Evolutionary conservation across 306 rosid species (phyloP).

Genomic region (Betula pendula): DNA sequence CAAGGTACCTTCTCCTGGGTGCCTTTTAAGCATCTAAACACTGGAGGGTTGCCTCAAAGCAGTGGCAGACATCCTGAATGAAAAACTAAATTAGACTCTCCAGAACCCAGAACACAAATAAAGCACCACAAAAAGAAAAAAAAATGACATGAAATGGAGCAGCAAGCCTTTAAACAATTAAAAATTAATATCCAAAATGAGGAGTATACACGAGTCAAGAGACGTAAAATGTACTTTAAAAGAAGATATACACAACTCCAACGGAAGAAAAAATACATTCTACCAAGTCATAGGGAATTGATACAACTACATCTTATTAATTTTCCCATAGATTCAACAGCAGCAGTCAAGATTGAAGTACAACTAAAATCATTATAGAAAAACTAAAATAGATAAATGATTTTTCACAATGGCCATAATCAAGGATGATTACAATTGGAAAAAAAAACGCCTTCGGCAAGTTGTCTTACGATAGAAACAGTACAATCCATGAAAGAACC

Average conservation of each 20-base stretch:
- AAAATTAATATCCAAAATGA: slow-evolving; percentile 10
- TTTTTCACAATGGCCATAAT: slow-evolving; percentile 38
- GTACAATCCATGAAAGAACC: slow-evolving; percentile 91
- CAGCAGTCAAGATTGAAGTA: slow-evolving; percentile 53
- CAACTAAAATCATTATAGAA: slow-evolving; percentile 47
- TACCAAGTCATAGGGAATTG: slow-evolving; percentile 21
- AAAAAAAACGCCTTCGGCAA: slow-evolving; percentile 76
- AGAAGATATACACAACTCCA: slow-evolving; percentile 3
- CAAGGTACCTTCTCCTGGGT: slow-evolving; percentile 99
- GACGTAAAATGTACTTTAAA: too few relatives aligned
- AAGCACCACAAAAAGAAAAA: slow-evolving; percentile 32
- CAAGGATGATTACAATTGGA: slow-evolving; percentile 62
- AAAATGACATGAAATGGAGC: slow-evolving; percentile 21
- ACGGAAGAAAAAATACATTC: slow-evolving; percentile 15
- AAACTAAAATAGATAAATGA: slow-evolving; percentile 23
- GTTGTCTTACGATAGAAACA: slow-evolving; percentile 99
- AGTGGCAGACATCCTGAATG: slow-evolving; percentile 85
- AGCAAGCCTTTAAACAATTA: neutral
- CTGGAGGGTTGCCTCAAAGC: slow-evolving; percentile 89
- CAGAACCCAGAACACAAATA: slow-evolving; percentile 48
- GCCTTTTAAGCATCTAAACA: slow-evolving; percentile 89
- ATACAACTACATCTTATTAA: slow-evolving; percentile 31
- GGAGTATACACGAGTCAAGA: too few relatives aligned
- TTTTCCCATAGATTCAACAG: slow-evolving; percentile 41
- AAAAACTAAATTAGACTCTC: slow-evolving; percentile 83